Percentiles rank a stretch among this genome's conserved stretches.
These are phyloP conservation scores for Erodium texanum DNA, from an alignment of 441 rosid species.

Conservation along the genomic window DNA sequence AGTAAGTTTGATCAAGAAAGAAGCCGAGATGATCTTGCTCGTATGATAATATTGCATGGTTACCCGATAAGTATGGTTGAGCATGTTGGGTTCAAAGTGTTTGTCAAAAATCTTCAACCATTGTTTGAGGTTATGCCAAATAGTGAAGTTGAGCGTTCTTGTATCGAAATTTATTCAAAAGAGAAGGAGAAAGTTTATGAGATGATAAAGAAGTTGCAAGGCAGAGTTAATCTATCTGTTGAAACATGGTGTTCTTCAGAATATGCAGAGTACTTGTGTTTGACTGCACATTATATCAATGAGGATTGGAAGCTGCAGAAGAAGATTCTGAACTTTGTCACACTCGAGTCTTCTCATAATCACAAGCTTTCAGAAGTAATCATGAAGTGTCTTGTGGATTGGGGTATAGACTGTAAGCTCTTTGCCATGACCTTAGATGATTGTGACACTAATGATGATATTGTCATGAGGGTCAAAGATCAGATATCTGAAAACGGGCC, in stretches of 20 bases:
- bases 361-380: slow-evolving; percentile 79
- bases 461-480: slow-evolving; percentile 53
- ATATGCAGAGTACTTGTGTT: slow-evolving; percentile 47
- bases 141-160: slow-evolving; percentile 51
- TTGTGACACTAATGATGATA: slow-evolving; percentile 49
- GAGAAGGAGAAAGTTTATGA: slow-evolving; percentile 74
- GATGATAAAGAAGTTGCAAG: slow-evolving; percentile 46
- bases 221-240: slow-evolving; percentile 70
- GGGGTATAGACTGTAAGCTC: slow-evolving; percentile 79
- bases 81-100: slow-evolving; percentile 78
- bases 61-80: slow-evolving; percentile 79
- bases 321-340: slow-evolving; percentile 67
- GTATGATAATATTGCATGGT: slow-evolving; percentile 80
- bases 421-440: slow-evolving; percentile 76
- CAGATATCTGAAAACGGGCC: slow-evolving; percentile 54
- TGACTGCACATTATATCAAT: slow-evolving; percentile 65
- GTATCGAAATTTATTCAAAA: slow-evolving; percentile 61
- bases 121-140: slow-evolving; percentile 59
- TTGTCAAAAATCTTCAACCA: slow-evolving; percentile 89
- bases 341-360: slow-evolving; percentile 70
- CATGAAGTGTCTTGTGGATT: slow-evolving; percentile 59
- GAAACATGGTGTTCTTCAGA: slow-evolving; percentile 77
- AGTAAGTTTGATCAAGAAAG: slow-evolving; percentile 72
- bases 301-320: slow-evolving; percentile 79
- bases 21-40: slow-evolving; percentile 73